Base-by-base conservation (phyloP, 176 grass and related monocot species). In the Aegilops umbellulata region DNA sequence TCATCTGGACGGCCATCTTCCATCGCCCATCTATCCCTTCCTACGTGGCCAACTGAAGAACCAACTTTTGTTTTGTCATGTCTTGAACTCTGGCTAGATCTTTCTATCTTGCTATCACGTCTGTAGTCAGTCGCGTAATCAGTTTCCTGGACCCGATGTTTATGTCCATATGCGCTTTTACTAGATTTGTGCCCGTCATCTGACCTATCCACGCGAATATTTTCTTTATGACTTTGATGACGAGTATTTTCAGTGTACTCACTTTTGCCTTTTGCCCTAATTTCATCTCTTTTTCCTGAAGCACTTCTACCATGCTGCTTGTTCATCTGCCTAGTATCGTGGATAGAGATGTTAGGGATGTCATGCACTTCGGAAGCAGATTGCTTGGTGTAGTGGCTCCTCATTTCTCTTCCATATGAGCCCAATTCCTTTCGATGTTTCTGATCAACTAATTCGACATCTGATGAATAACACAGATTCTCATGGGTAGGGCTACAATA, bases 11-110 rank as follows among this genome's bases (percentile, higher is more conserved):
- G 53, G 12, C 69, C 16, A 64, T 84, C 53, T 74, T 47, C 69
- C 69, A 84, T 75, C 82, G 62, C 82, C 82, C 82, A 75, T 84
- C 69, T 84, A 69, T 84, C 69, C 62, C 7, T 26, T 60, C 42
- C 53, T 23, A 62, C 41, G 29, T 9, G 17, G 22, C 60, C 34
- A 64, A 46, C 69, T 44, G 34, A 74, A 55, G 53, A 83, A 83
- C 13, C 55, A 34, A 41, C 69, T 57, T 84, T 84, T 41, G 69
- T 16, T 19, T 58, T 82, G 80, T 44, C 17, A 39, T 82, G 27
- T 46, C 80, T 82, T 27, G 39, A 82, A 82, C 44, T 70, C 44
- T 58, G 80, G 23, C 42, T 70, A 9, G 42, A 70, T 65, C 27
- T 53, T 64, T 84, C 75, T 39, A 74, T 69, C 82, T 84, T 75